phyloP scores from a whole-genome alignment of 2,329 filamentous ascomycete species.

The Sordariomycetes sp. region DNA sequence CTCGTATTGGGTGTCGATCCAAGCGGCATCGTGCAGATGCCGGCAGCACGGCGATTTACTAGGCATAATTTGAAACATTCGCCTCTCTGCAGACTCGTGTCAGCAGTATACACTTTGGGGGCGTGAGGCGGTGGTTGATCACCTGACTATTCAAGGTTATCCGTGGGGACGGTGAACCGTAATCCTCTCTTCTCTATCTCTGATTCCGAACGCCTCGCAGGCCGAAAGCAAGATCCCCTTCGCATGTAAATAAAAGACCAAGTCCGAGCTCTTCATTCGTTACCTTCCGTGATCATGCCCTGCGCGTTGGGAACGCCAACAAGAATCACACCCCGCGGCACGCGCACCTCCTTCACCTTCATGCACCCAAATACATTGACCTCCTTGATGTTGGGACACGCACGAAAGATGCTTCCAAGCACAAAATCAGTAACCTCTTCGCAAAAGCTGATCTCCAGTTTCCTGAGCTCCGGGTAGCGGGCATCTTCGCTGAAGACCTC shows the following conservation, averaged over 20 bases:
- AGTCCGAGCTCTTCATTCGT: slow-evolving; percentile 8
- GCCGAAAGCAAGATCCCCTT: too few species aligned
- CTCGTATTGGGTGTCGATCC: too few species aligned
- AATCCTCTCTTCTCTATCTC: too few species aligned
- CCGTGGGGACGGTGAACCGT: too few species aligned
- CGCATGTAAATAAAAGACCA: not conserved
- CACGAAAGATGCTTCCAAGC: slow-evolving; percentile 53
- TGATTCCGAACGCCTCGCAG: too few species aligned
- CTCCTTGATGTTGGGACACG: slow-evolving; percentile 50
- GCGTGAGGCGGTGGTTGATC: too few species aligned
- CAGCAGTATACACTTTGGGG: too few species aligned
- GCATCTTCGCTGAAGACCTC: slow-evolving; percentile 57
- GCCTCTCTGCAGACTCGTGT: too few species aligned
- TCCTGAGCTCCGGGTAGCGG: slow-evolving; percentile 56
- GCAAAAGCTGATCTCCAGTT: slow-evolving; percentile 73
- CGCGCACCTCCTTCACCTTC: slow-evolving; percentile 44
- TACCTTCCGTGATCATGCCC: slow-evolving; percentile 50
- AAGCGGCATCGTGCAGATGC: too few species aligned
- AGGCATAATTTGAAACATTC: too few species aligned
- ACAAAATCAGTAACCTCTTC: slow-evolving; percentile 57
- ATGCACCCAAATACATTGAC: slow-evolving; percentile 59
- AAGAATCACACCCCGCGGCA: slow-evolving; percentile 45
- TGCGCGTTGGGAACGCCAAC: slow-evolving; percentile 50
- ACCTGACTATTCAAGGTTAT: too few species aligned
- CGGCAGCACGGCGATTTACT: too few species aligned